Conservation (phyloP, 768 basidiomycete species). For the Mycena polygramma region DNA sequence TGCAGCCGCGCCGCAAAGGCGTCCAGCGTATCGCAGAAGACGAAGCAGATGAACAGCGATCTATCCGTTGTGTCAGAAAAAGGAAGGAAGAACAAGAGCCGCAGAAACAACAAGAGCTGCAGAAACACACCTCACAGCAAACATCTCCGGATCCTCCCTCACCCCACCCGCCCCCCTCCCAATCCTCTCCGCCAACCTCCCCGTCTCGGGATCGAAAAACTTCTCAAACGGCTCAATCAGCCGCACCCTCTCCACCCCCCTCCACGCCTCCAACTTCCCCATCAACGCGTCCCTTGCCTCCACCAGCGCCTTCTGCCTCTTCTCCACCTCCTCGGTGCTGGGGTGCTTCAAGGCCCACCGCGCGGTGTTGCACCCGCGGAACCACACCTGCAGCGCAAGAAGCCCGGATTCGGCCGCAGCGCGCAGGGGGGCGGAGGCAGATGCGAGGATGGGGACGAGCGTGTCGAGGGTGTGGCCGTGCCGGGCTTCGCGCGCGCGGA, state of each 20-base stretch:
- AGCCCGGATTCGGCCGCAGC: conserved; percentile 46
- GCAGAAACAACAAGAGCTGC: background rate
- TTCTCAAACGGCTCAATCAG: conserved; percentile 57
- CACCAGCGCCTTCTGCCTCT: conserved; percentile 45
- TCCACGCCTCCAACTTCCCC: conserved; percentile 48
- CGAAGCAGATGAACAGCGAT: conserved; percentile 60
- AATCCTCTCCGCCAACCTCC: conserved; percentile 42
- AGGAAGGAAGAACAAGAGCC: background rate
- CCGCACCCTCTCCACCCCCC: conserved; percentile 50
- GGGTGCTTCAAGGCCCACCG: conserved; percentile 52
- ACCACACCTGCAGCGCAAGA: conserved; percentile 47
- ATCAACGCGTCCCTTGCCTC: conserved; percentile 43
- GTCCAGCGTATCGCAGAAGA: conserved; percentile 58
- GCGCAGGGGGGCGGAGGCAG: conserved; percentile 52
- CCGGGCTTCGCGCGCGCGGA: conserved; percentile 50
- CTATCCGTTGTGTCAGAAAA: no score
- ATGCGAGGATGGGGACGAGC: conserved; percentile 56
- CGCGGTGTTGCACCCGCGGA: conserved; percentile 51
- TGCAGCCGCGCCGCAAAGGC: conserved; percentile 54
- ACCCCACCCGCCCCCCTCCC: conserved; percentile 26
- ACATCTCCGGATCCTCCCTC: conserved; percentile 46
- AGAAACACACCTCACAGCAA: conserved; percentile 53
- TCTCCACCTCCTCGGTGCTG: conserved; percentile 39
- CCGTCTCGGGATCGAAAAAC: conserved; percentile 56
- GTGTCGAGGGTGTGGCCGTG: conserved; percentile 59